phyloP scores from a whole-genome alignment of 1,284 basidiomycete species.

The Leucocoprinus gongylophorus region DNA sequence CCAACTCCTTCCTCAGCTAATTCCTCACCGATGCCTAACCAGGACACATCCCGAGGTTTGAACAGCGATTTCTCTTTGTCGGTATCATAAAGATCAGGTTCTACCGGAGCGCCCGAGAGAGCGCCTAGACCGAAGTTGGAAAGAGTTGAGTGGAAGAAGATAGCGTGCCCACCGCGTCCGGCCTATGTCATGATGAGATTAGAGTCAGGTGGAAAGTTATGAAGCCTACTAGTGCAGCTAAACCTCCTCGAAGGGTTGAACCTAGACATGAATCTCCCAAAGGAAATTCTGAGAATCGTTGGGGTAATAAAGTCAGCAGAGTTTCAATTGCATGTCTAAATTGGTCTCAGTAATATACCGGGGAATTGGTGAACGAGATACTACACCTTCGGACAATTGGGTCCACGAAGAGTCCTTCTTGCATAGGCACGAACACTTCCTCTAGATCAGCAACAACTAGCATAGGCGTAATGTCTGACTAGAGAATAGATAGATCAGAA shows the following conservation, averaged over 20 bases:
- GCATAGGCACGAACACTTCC: conserved; percentile 86
- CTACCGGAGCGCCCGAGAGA: conserved; percentile 48
- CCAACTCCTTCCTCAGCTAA: conserved; percentile 88
- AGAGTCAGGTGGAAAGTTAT: conserved; percentile 7
- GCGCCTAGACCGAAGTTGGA: conserved; percentile 79
- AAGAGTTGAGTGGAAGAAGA: conserved; percentile 75
- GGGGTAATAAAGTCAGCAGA: conserved; percentile 62
- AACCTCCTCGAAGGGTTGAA: conserved; percentile 67
- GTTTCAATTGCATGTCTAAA: conserved; percentile 51
- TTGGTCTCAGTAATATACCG: not conserved
- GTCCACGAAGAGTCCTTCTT: conserved; percentile 74
- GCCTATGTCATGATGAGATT: conserved; percentile 37
- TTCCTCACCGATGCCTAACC: conserved; percentile 82
- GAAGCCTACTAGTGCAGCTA: conserved; percentile 63
- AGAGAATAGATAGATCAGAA: conserved; percentile 22
- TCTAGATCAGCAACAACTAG: conserved; percentile 86
- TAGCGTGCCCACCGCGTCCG: conserved; percentile 79
- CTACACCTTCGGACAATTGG: conserved; percentile 63
- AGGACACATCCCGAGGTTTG: conserved; percentile 66
- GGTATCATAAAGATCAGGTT: conserved; percentile 76
- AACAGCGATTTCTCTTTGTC: conserved; percentile 87
- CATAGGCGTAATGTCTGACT: conserved; percentile 67
- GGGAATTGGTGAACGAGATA: not conserved
- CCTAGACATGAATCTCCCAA: conserved; percentile 66
- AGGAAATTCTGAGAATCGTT: conserved; percentile 51